phyloP scores from a whole-genome alignment of 2,329 filamentous ascomycete genomes.

The Pseudogymnoascus sp. region DNA sequence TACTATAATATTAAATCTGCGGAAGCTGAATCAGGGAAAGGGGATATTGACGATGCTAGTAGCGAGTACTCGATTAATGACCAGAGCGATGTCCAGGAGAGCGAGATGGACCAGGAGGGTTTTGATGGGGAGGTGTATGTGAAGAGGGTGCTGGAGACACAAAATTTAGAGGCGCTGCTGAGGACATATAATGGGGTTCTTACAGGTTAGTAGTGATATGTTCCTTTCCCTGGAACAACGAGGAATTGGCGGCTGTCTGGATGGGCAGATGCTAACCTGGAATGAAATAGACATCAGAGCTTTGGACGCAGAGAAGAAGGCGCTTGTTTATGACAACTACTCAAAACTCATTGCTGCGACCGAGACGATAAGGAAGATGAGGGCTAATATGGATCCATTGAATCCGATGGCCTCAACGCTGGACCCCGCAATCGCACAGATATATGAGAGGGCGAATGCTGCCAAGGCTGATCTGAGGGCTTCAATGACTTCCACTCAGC shows the following conservation, averaged over 20 bases:
- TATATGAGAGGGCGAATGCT: constrained; percentile 41
- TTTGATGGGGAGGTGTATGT: constrained; percentile 71
- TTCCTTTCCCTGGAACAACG: not conserved
- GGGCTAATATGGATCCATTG: constrained; percentile 70
- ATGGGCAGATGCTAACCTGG: not conserved
- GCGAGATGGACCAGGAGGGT: constrained; percentile 63
- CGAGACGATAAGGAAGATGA: constrained; percentile 88
- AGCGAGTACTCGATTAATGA: constrained; percentile 32
- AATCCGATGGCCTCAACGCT: constrained; percentile 66
- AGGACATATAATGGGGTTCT: constrained; percentile 62
- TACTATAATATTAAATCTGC: constrained; percentile 74
- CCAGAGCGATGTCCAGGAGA: constrained; percentile 46
- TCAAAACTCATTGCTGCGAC: constrained; percentile 94
- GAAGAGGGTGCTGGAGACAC: constrained; percentile 48
- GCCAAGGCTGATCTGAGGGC: constrained; percentile 22
- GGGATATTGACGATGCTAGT: constrained; percentile 21
- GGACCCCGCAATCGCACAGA: constrained; percentile 64
- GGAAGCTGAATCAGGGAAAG: constrained; percentile 25
- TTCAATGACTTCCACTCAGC: constrained; percentile 13
- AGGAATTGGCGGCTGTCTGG: not conserved
- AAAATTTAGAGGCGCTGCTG: constrained; percentile 59
- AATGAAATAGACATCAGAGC: constrained; percentile 62
- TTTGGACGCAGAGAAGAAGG: constrained; percentile 92
- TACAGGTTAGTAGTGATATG: constrained; percentile 35
- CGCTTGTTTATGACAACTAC: constrained; percentile 96